Base-by-base conservation (phyloP, 768 basidiomycete species). In the Auriscalpium microsporum region DNA sequence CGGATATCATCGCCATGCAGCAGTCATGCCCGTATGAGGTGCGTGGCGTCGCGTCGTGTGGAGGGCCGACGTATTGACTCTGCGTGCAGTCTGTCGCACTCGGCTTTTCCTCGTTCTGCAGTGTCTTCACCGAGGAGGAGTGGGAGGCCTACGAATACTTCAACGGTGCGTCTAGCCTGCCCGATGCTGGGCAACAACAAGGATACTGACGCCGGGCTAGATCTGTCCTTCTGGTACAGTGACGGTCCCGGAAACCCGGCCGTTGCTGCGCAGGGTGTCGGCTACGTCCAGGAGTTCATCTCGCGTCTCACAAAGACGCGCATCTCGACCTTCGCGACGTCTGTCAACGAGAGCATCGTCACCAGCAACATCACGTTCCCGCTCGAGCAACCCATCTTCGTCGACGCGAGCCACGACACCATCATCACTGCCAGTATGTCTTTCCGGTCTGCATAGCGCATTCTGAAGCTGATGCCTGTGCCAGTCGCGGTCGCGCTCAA, bases 111-210 rank as follows among this genome's bases (percentile, higher is more conserved):
- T 61, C 65, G 16, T 81, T 79, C 68, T 81, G 78, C 58, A 66
- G 67, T 9, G 64, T 81, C 10, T 80, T 81, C 67, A 78, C 78
- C 4, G 66, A 76, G 56, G 70, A 75, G 44, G 79, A 81, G 61
- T 81, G 78, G 78, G 70, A 72, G 58, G 73, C 75, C 1, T 79
- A 72, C 56, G 72, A 77, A 52, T 78, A 80, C 60, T 65, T 69
- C 28, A 58, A 52, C 33, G 70, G 69, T 70, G 35, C 51, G 69
- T 58, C 10, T 13, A 11, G 19, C 17, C 17, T 55, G 57, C 58
- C 64, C 14, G 44, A 6, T 17, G 28, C 28, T 5, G 28, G 5
- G 1, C 28, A 28, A 28, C 28, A 7, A 28, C 28, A 28, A 4
- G 28, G 28, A 28, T 28, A 28, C 28, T 28, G 28, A 28, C 28